These are phyloP conservation scores for Paracoccidioides lutzii DNA, from an alignment of 2,329 filamentous ascomycete genomes.

Conservation along the genomic window DNA sequence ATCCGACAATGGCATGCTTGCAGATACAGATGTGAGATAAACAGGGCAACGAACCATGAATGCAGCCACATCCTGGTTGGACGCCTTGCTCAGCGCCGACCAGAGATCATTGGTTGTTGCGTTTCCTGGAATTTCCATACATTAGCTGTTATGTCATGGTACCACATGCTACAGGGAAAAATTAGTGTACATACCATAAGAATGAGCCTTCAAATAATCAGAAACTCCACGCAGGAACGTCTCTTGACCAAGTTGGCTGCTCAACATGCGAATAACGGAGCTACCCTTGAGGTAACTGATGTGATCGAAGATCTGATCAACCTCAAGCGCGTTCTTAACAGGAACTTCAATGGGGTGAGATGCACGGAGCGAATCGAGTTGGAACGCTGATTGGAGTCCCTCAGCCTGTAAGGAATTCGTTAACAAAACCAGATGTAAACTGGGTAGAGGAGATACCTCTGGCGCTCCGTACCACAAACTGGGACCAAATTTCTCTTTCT, in stretches of 20 bases:
- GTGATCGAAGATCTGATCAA: slow-evolving; percentile 94
- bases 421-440: slow-evolving; percentile 22
- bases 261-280: slow-evolving; percentile 92
- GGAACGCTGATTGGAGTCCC: slow-evolving; percentile 81
- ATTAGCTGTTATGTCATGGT: not conserved
- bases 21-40: not conserved
- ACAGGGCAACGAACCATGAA: slow-evolving; percentile 52
- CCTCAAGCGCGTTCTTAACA: slow-evolving; percentile 82
- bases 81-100: slow-evolving; percentile 75
- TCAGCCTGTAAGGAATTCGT: slow-evolving; percentile 50
- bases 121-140: slow-evolving; percentile 37
- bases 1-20: not conserved
- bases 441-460: slow-evolving; percentile 36
- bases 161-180: not conserved
- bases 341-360: slow-evolving; percentile 95
- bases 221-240: slow-evolving; percentile 84
- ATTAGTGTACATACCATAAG: slow-evolving; percentile 48
- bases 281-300: slow-evolving; percentile 96
- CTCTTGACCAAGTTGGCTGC: slow-evolving; percentile 73
- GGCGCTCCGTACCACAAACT: slow-evolving; percentile 64
- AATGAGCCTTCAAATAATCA: slow-evolving; percentile 75
- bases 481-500: slow-evolving; percentile 96
- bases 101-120: slow-evolving; percentile 87
- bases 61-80: slow-evolving; percentile 68
- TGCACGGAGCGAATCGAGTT: slow-evolving; percentile 75